Conservation (phyloP, 208 protist species). For the Cochliopodium minus region DNA sequence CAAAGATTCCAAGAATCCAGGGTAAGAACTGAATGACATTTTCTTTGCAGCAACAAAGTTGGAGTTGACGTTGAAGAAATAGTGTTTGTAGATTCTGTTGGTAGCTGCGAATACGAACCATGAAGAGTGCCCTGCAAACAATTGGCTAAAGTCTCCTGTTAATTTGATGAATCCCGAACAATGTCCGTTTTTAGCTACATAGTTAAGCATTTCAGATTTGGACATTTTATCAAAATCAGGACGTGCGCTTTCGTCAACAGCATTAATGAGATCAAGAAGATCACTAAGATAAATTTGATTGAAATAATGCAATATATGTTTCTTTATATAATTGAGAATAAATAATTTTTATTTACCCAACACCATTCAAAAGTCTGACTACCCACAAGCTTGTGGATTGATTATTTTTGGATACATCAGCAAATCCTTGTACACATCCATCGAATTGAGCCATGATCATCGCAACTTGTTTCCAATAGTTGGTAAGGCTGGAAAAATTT, state of each 20-base stretch:
- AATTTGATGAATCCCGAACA: constrained; percentile 29
- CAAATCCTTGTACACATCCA: constrained; percentile 16
- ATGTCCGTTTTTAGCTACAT: constrained; percentile 3
- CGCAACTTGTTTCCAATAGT: constrained; percentile 16
- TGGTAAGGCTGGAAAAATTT: too few relatives aligned
- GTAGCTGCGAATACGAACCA: constrained; percentile 25
- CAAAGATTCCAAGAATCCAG: constrained; percentile 16
- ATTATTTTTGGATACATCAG: neutral
- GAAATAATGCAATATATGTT: too few relatives aligned
- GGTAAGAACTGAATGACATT: constrained; percentile 22
- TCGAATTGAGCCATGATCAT: constrained; percentile 18
- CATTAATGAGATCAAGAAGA: constrained; percentile 16
- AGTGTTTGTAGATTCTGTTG: constrained; percentile 28
- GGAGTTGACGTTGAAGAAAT: constrained; percentile 18
- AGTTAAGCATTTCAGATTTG: neutral
- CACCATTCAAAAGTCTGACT: constrained; percentile 1
- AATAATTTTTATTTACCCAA: too few relatives aligned
- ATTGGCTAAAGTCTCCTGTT: constrained; percentile 17
- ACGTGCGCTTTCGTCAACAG: neutral
- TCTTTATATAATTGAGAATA: too few relatives aligned
- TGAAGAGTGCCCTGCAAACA: constrained; percentile 28
- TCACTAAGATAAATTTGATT: constrained; percentile 17
- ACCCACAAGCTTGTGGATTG: neutral
- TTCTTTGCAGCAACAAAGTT: constrained; percentile 7
- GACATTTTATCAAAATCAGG: constrained; percentile 15